These are phyloP conservation scores for Penicillium polonicum DNA, from an alignment of 2,329 filamentous ascomycete genomes.

Conservation along the genomic window DNA sequence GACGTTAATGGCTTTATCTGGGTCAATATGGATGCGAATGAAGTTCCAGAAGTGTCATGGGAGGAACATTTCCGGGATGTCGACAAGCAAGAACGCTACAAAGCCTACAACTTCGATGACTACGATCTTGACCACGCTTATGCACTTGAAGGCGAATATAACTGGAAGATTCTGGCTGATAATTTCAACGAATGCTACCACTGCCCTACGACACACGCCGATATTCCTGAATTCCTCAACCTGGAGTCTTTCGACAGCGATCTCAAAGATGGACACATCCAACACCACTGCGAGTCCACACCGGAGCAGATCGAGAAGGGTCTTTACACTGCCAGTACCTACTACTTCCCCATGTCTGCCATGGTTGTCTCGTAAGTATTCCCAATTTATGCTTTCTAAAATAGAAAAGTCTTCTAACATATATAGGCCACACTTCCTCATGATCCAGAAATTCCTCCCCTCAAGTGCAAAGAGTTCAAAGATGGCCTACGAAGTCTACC, in stretches of 20 bases:
- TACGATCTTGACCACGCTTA: slow-evolving; percentile 24
- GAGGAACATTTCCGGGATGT: slow-evolving; percentile 24
- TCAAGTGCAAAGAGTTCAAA: slow-evolving; percentile 50
- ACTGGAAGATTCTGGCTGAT: slow-evolving; percentile 27
- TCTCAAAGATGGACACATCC: slow-evolving; percentile 50
- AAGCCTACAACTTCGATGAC: slow-evolving; percentile 22
- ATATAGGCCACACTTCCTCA: slow-evolving; percentile 60
- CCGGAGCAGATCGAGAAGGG: slow-evolving; percentile 51
- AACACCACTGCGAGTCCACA: slow-evolving; percentile 51
- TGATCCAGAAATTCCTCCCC: slow-evolving; percentile 63
- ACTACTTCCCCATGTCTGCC: slow-evolving; percentile 33
- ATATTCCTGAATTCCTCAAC: slow-evolving; percentile 57
- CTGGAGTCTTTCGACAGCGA: slow-evolving; percentile 56
- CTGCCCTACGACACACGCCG: slow-evolving; percentile 60
- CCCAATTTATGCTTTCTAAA: not conserved
- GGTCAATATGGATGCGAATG: slow-evolving; percentile 26
- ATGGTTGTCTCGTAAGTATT: slow-evolving; percentile 34
- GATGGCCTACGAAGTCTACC: slow-evolving; percentile 64
- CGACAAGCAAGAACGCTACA: slow-evolving; percentile 24
- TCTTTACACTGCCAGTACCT: slow-evolving; percentile 40
- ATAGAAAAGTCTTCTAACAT: slow-evolving; percentile 24
- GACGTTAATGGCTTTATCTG: slow-evolving; percentile 26
- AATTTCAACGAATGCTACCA: slow-evolving; percentile 59
- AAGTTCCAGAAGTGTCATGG: slow-evolving; percentile 22
- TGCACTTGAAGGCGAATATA: slow-evolving; percentile 24